Evolutionary conservation across 306 rosid genomes (phyloP).

Genomic region (Casuarina glauca): DNA sequence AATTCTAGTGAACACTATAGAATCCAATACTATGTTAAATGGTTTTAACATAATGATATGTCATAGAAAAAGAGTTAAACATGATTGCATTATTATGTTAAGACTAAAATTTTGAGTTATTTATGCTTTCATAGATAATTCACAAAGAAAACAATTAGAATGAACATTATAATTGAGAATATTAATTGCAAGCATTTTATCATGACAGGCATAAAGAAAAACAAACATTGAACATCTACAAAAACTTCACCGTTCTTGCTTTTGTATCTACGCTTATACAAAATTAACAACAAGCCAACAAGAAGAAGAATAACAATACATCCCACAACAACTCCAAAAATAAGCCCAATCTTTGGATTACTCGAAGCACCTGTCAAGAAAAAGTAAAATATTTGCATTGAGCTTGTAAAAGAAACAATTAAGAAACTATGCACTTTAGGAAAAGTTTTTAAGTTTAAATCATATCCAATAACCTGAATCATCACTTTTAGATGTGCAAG

Average conservation of each 20-base stretch:
- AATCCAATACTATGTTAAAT: no score
- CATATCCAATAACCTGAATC: conserved; percentile 59
- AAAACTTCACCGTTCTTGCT: conserved; percentile 73
- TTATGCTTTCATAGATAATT: neutral
- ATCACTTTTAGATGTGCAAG: conserved; percentile 51
- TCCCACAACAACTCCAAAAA: conserved; percentile 73
- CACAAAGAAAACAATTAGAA: neutral
- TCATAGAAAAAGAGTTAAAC: neutral
- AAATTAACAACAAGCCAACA: conserved; percentile 53
- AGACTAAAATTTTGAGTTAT: neutral
- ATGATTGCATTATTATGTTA: neutral
- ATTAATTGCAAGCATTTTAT: neutral
- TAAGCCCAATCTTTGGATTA: conserved; percentile 60
- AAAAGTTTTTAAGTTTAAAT: conserved; percentile 14
- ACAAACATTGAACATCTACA: conserved; percentile 92
- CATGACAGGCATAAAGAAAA: conserved; percentile 29
- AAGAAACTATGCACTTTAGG: neutral
- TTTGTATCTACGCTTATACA: conserved; percentile 62
- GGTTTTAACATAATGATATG: neutral
- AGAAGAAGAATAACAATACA: conserved; percentile 44
- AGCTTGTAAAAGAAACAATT: conserved; percentile 20
- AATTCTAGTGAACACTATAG: no score
- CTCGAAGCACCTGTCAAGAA: conserved; percentile 54
- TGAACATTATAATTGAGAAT: neutral
- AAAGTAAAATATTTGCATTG: conserved; percentile 26